Evolutionary conservation across 2,329 filamentous ascomycete genomes (phyloP), one percentile per base, ranked within the genome.

Genomic region (Fonsecaea erecta): DNA sequence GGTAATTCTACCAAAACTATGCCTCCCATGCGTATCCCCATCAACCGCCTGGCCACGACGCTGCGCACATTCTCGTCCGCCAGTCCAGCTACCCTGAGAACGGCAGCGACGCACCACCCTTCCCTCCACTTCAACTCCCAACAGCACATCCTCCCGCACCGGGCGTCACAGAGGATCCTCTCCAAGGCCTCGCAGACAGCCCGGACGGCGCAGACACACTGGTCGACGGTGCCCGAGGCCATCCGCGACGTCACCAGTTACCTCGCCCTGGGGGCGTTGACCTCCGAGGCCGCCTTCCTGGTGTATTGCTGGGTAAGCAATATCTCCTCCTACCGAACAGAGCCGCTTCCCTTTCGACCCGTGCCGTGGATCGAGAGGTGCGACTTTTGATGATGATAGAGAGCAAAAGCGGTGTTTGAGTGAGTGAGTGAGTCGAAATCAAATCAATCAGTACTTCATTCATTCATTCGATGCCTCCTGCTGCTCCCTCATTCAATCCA

Each of bases 291-390:
- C 30, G 64, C 67, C 37, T 69, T 66, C 52, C 16, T 66, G 64
- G 52, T 69, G 43, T 69, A 69, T 65, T 69, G 62, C 62, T 62
- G 61, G 67, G 67, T 69, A 67, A 67, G 67, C 64, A 67, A 69
- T 63, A 54, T 65, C 43, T 65, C 64, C 54, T 66, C 64, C 24
- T 68, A 66, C 54, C 64, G 60, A 61, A 64, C 64, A 8, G 18
- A 37, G 30, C 67, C 58, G 16, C 28, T 46, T 24, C 64, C 62
- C 48, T 62, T 64, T 40, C 67, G 64, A 52, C 60, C 64, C 32
- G 61, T 64, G 18, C 58, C 62, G 4, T 68, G 67, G 67, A 58
- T 68, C 32, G 64, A 66, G 48, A 66, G 67, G 52, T 59, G 64
- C 52, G 67, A 68, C 30, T 68, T 68, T 61, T 68, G 62, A 68